Evolutionary conservation across 2,329 filamentous ascomycete genomes (phyloP), one percentile per base, ranked within the genome.

Genomic region (Fusarium sp.): DNA sequence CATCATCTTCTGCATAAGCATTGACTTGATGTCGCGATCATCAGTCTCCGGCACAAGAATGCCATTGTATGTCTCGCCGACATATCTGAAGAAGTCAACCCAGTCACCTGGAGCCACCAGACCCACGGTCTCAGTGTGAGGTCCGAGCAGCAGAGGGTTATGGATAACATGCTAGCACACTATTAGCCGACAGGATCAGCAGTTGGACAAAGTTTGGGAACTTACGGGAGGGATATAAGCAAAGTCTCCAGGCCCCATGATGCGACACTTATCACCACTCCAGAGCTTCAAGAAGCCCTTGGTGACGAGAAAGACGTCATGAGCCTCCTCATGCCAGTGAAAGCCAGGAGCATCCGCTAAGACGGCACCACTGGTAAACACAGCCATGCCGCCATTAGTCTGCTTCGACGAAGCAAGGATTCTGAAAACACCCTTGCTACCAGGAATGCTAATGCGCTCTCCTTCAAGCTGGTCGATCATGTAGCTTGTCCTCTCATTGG

Each of bases 1-100:
- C 81, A 88, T 89, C 34, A 90, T 81, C 76, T 88, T 89, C 22
- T 87, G 87, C 30, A 89, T 85, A 38, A 90, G 75, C 1, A 87
- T 78, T 30, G 85, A 82, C 50, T 84, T 84, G 6, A 88, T 79
- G 72, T 89, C 85, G 3, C 88, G 85, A n/a, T 84, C 75, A 75
- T 90, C 88, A 41, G 81, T 78, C 57, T 88, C 85, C 2, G 88
- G 88, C 22, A 87, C 83, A 24, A 89, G 71, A 2, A 86, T 73
- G 2, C 88, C 87, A 8, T 80, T 70, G 63, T 86, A 89, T 0
- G 85, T 81, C 77, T 90, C 88, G 34, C 84, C 84, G 13, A 90
- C 84, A 75, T 88, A 87, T 56, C 88, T 84, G 81, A 90, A 90
- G 81, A 90, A 90, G 73, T 90, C 88, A 34, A 89, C 82, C 89